Base-by-base conservation (phyloP, 148 eudicot species). In the Fallopia convolvulus region DNA sequence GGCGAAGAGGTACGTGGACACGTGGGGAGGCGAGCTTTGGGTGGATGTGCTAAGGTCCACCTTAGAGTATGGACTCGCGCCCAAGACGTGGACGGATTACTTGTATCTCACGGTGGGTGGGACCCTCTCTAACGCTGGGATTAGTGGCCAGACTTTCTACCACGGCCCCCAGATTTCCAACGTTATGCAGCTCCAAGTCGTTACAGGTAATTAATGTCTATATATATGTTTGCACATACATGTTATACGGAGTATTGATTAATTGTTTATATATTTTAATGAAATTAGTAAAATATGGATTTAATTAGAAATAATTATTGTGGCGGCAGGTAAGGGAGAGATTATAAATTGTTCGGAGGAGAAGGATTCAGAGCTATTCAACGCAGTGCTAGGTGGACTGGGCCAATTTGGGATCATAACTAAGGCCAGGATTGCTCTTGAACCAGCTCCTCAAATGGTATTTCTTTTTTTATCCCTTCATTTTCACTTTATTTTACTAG, bases 71-170 rank as follows among this genome's bases (percentile, higher is more conserved):
- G 97, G 97, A 48, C 55, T 94, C 72, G 79, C 97, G 10, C 97
- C 97, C 13, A 89, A 83, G 76, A 90, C 98, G 26, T 94, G 98
- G 98, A 94, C 98, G 13, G 98, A 94, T 86, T 94, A 94, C 74
- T 75, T 94, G 10, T 91, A 92, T 75, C 84, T 94, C 2, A 80
- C 92, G 0, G 97, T 94, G 70, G 98, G 98, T 2, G 98, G 98
- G 26, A 94, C 98, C 66, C 76, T 94, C 82, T 94, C 98, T 74
- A 92, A 92, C 82, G 97, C 92, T 4, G 98, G 98, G 14, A 78
- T 94, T 30, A 94, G 98, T 73, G 98, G 97, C 0, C 98, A 92
- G 76, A 89, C 97, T 1, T 94, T 90, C 77, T 78, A 74, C n/a
- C 91, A 94, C 77, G 98, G 98, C 70, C 98, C 98, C 36, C 98